Evolutionary conservation across 768 basidiomycete species (phyloP).

Genomic region (Serendipita vermifera): DNA sequence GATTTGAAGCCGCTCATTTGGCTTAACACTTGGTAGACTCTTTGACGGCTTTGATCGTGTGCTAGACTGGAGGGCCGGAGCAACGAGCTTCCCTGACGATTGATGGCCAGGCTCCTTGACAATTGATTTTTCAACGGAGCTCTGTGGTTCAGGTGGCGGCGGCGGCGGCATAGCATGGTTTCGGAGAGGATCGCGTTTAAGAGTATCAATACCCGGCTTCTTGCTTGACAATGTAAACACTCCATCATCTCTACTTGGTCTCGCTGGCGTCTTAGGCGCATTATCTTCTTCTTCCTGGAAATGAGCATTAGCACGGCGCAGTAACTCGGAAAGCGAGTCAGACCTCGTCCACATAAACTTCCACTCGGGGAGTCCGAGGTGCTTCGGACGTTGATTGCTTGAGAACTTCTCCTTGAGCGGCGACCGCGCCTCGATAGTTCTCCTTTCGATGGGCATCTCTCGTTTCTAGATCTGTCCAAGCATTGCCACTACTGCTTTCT

Average conservation of each 20-base stretch:
- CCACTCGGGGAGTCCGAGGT: neutral
- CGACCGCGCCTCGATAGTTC: conserved; percentile 1
- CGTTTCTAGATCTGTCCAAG: conserved; percentile 4
- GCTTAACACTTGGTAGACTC: conserved; percentile 3
- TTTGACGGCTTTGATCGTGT: neutral
- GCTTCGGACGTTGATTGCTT: neutral
- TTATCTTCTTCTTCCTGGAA: neutral
- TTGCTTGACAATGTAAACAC: conserved; percentile 1
- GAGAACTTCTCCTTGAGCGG: conserved; percentile 5
- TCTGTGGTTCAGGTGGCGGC: too few relatives aligned
- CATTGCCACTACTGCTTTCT: neutral
- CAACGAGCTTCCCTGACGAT: too few relatives aligned
- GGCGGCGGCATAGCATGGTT: neutral
- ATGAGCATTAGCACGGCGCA: neutral
- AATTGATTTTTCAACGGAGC: too few relatives aligned
- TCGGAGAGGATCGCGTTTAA: neutral
- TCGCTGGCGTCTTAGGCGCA: neutral
- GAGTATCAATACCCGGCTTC: conserved; percentile 1
- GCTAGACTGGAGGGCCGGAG: too few relatives aligned
- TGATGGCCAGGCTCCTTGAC: too few relatives aligned
- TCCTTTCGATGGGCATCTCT: conserved; percentile 5
- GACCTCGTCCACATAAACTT: conserved; percentile 7
- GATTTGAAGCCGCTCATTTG: conserved; percentile 5
- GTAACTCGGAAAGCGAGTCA: neutral
- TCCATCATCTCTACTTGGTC: neutral